Conservation (phyloP, 495 filamentous ascomycete genomes). For the Margaritispora aquatica region DNA sequence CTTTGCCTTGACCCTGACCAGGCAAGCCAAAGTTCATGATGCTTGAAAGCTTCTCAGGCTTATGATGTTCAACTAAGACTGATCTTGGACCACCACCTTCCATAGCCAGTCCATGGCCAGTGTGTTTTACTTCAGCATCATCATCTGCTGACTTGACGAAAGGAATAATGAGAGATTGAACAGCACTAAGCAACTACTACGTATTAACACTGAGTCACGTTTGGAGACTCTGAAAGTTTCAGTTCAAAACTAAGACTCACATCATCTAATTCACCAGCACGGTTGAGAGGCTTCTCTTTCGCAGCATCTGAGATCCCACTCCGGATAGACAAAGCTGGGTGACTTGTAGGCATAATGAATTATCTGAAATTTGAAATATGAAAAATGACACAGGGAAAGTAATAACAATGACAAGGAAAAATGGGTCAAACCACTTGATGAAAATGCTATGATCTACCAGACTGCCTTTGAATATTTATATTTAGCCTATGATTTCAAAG, state of each 20-base stretch:
- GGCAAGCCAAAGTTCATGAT: conserved; percentile 64
- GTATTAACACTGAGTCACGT: not conserved
- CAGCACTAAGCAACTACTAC: conserved; percentile 61
- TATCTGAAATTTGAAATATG: not conserved
- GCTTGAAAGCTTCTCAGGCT: conserved; percentile 60
- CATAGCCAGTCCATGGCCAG: conserved; percentile 47
- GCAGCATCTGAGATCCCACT: not conserved
- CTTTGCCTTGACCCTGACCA: conserved; percentile 55
- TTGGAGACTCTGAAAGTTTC: no score
- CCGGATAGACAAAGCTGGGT: conserved; percentile 1
- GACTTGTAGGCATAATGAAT: conserved; percentile 14
- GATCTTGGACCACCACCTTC: conserved; percentile 42
- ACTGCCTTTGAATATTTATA: not conserved
- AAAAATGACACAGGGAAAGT: not conserved
- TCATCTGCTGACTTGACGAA: conserved; percentile 74
- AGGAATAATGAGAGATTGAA: conserved; percentile 68
- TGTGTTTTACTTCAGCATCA: conserved; percentile 42
- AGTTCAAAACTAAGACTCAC: no score
- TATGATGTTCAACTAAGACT: conserved; percentile 61
- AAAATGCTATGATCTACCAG: not conserved
- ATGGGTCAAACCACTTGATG: not conserved
- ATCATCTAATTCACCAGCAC: conserved; percentile 48
- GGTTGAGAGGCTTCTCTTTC: conserved; percentile 25
- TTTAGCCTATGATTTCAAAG: not conserved
- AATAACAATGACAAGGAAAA: not conserved